A percentile compares a stretch with the other conserved stretches of the same genome.
phyloP scores from a whole-genome alignment of 2,329 filamentous ascomycete genomes.

The Cladophialophora chaetospira region DNA sequence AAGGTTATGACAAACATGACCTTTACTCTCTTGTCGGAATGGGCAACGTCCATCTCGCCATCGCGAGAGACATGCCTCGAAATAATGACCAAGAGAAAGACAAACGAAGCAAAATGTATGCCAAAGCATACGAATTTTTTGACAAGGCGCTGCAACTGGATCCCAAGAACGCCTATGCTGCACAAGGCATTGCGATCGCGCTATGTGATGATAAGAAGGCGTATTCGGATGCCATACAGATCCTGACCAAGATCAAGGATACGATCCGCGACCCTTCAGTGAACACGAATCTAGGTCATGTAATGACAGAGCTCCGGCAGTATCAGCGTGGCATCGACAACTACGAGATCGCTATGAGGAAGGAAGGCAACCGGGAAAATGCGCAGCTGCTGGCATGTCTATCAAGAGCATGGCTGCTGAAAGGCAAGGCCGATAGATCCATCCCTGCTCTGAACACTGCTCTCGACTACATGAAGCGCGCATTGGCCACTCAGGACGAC shows the following conservation, averaged over 20 bases:
- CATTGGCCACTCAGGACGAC: slow-evolving; percentile 75
- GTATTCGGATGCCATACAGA: slow-evolving; percentile 74
- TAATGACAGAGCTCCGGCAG: slow-evolving; percentile 87
- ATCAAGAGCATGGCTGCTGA: slow-evolving; percentile 82
- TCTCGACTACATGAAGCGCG: slow-evolving; percentile 65
- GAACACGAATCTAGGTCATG: slow-evolving; percentile 89
- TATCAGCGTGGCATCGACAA: slow-evolving; percentile 89
- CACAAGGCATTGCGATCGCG: slow-evolving; percentile 92
- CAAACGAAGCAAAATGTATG: slow-evolving; percentile 82
- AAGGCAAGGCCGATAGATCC: slow-evolving; percentile 69
- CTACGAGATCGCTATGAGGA: slow-evolving; percentile 82
- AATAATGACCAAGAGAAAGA: slow-evolving; percentile 88
- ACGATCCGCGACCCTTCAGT: slow-evolving; percentile 86
- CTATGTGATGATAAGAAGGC: slow-evolving; percentile 94
- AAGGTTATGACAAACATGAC: slow-evolving; percentile 95
- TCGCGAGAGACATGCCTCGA: slow-evolving; percentile 91
- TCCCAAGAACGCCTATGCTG: slow-evolving; percentile 91
- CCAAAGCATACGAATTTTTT: slow-evolving; percentile 95
- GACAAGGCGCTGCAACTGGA: slow-evolving; percentile 97
- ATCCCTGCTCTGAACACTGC: slow-evolving; percentile 64
- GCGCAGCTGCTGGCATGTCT: slow-evolving; percentile 80
- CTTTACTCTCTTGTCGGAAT: slow-evolving; percentile 95
- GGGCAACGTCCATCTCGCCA: slow-evolving; percentile 89
- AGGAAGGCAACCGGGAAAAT: slow-evolving; percentile 58
- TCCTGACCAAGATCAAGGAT: slow-evolving; percentile 88